Conservation (phyloP, 1,284 basidiomycete genomes). For the Apiotrichum gamsii region DNA sequence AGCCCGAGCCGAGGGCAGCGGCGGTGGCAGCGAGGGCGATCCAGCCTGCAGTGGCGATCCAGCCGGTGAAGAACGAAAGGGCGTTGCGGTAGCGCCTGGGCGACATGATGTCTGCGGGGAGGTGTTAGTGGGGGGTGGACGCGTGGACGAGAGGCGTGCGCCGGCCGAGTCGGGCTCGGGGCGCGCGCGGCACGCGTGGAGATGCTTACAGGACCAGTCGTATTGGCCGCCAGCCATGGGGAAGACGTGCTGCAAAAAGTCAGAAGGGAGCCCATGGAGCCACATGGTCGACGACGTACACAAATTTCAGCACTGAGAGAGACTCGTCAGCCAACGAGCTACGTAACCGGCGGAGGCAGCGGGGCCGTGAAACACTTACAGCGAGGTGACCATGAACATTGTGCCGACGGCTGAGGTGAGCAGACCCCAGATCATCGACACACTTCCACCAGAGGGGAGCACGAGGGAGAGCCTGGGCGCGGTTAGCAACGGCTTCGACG, state of each 20-base stretch:
- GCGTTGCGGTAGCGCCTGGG: neutral
- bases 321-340: no score
- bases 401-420: slow-evolving; percentile 31
- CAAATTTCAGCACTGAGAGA: slow-evolving; percentile 3
- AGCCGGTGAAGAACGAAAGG: slow-evolving; percentile 10
- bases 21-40: slow-evolving; percentile 41
- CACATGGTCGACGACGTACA: no score
- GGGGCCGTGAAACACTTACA: slow-evolving; percentile 10
- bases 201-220: slow-evolving; percentile 23
- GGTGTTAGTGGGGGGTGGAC: slow-evolving; percentile 6
- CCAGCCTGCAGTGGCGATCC: slow-evolving; percentile 36
- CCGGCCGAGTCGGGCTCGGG: no score
- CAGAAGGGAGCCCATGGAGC: no score
- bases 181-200: no score
- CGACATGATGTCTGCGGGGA: slow-evolving; percentile 3
- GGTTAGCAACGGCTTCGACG: no score
- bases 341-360: no score
- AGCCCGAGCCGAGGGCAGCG: slow-evolving; percentile 21
- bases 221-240: slow-evolving; percentile 34
- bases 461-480: slow-evolving; percentile 18
- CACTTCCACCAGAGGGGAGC: slow-evolving; percentile 37
- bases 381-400: slow-evolving; percentile 23
- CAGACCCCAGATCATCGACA: slow-evolving; percentile 42
- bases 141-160: no score
- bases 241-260: slow-evolving; percentile 13